phyloP scores from a whole-genome alignment of 495 filamentous ascomycete genomes.

The Trichoderma gamsii region DNA sequence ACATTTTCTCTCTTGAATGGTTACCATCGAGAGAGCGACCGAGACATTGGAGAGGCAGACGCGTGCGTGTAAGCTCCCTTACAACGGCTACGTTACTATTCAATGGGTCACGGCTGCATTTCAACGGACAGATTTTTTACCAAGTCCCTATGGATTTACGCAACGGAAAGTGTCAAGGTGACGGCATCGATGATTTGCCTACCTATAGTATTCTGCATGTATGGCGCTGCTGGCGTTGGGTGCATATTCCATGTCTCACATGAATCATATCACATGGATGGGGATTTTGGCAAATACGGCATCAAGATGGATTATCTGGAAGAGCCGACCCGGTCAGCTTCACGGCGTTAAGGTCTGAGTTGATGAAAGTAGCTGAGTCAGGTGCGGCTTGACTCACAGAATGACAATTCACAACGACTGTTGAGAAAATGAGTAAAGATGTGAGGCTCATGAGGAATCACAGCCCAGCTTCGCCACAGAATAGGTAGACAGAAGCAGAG shows the following conservation, averaged over 20 bases:
- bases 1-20: neutral
- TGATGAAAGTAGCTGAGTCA: neutral
- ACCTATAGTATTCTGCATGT: neutral
- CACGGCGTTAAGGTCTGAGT: neutral
- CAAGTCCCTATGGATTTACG: neutral
- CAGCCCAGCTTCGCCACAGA: neutral
- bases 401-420: neutral
- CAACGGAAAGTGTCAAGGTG: neutral
- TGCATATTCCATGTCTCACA: neutral
- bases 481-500: neutral
- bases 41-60: neutral
- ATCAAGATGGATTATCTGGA: neutral
- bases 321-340: neutral
- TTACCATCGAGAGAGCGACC: neutral
- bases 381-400: neutral
- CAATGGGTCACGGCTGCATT: neutral
- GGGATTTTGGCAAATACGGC: neutral
- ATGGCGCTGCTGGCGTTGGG: neutral
- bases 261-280: conserved; percentile 3
- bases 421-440: neutral
- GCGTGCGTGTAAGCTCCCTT: neutral
- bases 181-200: neutral
- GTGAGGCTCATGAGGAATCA: neutral
- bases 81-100: neutral
- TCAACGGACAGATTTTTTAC: neutral